Conservation (phyloP, 2,329 filamentous ascomycete species). For the Esteya vermicola region DNA sequence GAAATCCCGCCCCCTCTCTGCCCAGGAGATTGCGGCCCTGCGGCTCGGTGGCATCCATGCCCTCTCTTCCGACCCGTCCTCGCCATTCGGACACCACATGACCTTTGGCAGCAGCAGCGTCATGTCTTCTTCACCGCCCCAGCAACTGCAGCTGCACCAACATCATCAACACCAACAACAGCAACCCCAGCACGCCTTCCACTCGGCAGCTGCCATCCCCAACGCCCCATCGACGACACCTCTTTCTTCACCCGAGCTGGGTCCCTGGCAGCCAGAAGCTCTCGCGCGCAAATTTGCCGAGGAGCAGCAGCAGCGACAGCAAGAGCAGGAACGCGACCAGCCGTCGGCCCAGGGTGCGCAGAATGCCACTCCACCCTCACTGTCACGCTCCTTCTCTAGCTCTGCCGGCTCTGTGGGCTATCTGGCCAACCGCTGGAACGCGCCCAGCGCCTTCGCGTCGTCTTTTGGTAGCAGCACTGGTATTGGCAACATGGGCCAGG, state of each 20-base stretch:
- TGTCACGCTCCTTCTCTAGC: conserved; percentile 8
- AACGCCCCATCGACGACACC: conserved; percentile 10
- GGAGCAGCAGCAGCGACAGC: conserved; percentile 1
- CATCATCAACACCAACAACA: no score
- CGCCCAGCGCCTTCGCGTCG: conserved; percentile 33
- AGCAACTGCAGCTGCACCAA: no score
- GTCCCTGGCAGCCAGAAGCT: conserved; percentile 10
- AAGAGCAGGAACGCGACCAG: neutral
- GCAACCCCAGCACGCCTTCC: no score
- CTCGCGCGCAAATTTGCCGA: conserved; percentile 6
- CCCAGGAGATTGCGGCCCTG: conserved; percentile 57
- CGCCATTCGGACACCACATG: conserved; percentile 10
- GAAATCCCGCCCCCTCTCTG: conserved; percentile 70
- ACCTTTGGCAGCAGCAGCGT: conserved; percentile 4
- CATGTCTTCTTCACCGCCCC: conserved; percentile 8
- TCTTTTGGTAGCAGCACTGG: conserved; percentile 20
- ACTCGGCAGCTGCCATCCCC: conserved; percentile 2
- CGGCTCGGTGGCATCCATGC: conserved; percentile 39
- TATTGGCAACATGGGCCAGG: neutral
- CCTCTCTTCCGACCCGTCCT: conserved; percentile 29
- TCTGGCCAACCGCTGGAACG: conserved; percentile 43
- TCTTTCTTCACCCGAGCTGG: conserved; percentile 11
- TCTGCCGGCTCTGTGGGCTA: conserved; percentile 23
- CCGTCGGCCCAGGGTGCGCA: neutral
- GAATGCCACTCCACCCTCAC: no score